phyloP scores from a whole-genome alignment of 176 grass and related monocot genomes.

The Pharus latifolius region DNA sequence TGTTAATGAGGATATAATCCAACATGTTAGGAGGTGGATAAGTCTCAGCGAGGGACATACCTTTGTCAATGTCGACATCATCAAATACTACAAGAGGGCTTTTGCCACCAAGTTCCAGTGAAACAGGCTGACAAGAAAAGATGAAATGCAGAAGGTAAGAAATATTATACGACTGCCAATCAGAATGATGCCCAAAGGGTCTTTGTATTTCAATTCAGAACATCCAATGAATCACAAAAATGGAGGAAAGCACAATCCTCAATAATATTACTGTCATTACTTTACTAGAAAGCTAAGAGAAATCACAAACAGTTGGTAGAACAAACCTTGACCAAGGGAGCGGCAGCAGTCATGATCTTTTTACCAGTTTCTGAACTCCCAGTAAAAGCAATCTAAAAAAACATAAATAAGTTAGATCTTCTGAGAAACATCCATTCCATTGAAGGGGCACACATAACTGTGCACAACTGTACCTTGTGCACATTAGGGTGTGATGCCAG shows the following conservation, averaged over 20 bases:
- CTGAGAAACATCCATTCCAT: not conserved
- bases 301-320: not conserved
- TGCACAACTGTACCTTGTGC: constrained; percentile 54
- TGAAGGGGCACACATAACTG: not conserved
- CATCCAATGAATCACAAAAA: not conserved
- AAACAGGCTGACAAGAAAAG: constrained; percentile 69
- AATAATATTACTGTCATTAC: not conserved
- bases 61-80: constrained; percentile 96
- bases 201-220: not conserved
- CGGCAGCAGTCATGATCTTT: constrained; percentile 87
- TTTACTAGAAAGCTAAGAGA: constrained; percentile 1
- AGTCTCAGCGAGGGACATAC: constrained; percentile 21
- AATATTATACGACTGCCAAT: not conserved
- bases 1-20: too few species aligned
- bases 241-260: not conserved
- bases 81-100: constrained; percentile 98
- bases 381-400: constrained; percentile 78
- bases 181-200: not conserved
- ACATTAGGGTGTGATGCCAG: constrained; percentile 80
- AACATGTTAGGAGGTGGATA: not conserved
- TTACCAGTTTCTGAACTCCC: constrained; percentile 86
- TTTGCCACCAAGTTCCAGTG: constrained; percentile 98
- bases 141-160: not conserved
- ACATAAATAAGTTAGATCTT: constrained; percentile 12
- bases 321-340: constrained; percentile 81